Conservation (phyloP, 192 early-diverging fungal species). For the Coemansia sp. region DNA sequence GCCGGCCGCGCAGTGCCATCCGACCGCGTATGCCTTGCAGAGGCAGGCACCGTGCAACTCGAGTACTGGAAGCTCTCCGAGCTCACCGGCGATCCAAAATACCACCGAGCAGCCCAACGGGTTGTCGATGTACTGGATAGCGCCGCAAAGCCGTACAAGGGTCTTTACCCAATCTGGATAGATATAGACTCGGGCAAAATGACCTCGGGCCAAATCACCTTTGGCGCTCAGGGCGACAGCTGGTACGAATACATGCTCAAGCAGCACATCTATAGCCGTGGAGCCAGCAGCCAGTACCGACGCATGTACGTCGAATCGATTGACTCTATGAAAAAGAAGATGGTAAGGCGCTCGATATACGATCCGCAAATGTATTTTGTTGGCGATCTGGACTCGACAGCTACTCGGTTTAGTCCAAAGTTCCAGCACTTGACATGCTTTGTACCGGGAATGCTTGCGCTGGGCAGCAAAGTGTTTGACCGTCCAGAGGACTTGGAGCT, state of each 20-base stretch:
- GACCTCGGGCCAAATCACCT: slow-evolving; percentile 40
- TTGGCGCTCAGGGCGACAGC: slow-evolving; percentile 50
- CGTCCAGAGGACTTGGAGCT: slow-evolving; percentile 49
- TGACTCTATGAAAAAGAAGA: slow-evolving; percentile 42
- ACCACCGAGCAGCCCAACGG: slow-evolving; percentile 56
- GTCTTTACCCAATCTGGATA: slow-evolving; percentile 59
- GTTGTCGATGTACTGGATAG: slow-evolving; percentile 55
- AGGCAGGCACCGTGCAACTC: slow-evolving; percentile 74
- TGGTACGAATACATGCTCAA: slow-evolving; percentile 56
- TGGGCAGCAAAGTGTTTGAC: slow-evolving; percentile 54
- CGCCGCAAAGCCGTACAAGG: slow-evolving; percentile 41
- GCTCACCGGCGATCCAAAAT: slow-evolving; percentile 68
- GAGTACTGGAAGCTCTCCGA: slow-evolving; percentile 81
- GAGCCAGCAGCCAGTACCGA: slow-evolving; percentile 33
- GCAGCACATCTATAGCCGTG: slow-evolving; percentile 45
- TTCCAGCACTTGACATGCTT: slow-evolving; percentile 60
- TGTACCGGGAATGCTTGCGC: slow-evolving; percentile 65
- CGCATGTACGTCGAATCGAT: slow-evolving; percentile 53
- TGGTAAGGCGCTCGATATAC: slow-evolving; percentile 37
- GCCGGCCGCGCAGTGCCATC: slow-evolving; percentile 18
- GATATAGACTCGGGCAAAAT: slow-evolving; percentile 36
- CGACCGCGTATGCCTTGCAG: slow-evolving; percentile 51
- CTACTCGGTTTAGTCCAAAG: slow-evolving; percentile 40
- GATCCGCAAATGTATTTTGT: slow-evolving; percentile 41
- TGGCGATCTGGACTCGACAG: slow-evolving; percentile 42